Evolutionary conservation across 306 rosid genomes (phyloP).

Genomic region (Astragalus glycyphyllos): DNA sequence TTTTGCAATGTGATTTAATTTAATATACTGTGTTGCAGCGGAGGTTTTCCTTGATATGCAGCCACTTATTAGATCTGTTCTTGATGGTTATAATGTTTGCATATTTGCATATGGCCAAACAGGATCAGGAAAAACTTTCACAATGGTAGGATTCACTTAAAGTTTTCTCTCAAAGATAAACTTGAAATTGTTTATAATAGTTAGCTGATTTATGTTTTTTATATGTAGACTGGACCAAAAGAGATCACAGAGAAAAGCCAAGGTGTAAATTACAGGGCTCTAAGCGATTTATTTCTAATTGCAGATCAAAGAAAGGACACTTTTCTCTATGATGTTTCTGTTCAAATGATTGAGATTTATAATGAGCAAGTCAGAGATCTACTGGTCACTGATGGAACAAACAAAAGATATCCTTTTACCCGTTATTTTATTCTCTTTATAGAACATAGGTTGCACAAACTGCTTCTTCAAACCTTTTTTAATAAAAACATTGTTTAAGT

Average conservation of each 20-base stretch:
- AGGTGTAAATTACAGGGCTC: conserved; percentile 96
- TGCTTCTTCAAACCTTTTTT: conserved; percentile 6
- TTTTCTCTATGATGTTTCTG: conserved; percentile 79
- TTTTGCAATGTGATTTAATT: neutral
- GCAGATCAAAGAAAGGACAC: conserved; percentile 89
- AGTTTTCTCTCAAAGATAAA: neutral
- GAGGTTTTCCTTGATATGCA: conserved; percentile 91
- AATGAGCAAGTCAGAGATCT: conserved; percentile 99
- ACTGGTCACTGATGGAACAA: conserved; percentile 80
- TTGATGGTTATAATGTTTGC: conserved; percentile 92
- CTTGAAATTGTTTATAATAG: neutral
- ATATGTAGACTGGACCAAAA: conserved; percentile 80
- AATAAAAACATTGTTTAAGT: conserved; percentile 18
- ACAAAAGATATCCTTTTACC: conserved; percentile 92
- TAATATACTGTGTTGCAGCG: conserved; percentile 55
- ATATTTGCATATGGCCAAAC: conserved; percentile 97
- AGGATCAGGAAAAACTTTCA: conserved; percentile 91
- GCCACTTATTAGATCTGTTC: conserved; percentile 88
- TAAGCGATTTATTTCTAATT: conserved; percentile 84
- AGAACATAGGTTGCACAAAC: conserved; percentile 6
- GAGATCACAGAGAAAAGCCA: conserved; percentile 85
- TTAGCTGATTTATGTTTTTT: conserved; percentile 39
- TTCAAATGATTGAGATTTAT: conserved; percentile 98
- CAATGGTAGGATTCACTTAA: conserved; percentile 66
- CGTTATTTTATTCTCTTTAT: conserved; percentile 33